A percentile compares a stretch with the other conserved stretches of the same genome.
These are phyloP conservation scores for Persicaria tinctoria DNA, from an alignment of 148 eudicot species.

Conservation along the genomic window DNA sequence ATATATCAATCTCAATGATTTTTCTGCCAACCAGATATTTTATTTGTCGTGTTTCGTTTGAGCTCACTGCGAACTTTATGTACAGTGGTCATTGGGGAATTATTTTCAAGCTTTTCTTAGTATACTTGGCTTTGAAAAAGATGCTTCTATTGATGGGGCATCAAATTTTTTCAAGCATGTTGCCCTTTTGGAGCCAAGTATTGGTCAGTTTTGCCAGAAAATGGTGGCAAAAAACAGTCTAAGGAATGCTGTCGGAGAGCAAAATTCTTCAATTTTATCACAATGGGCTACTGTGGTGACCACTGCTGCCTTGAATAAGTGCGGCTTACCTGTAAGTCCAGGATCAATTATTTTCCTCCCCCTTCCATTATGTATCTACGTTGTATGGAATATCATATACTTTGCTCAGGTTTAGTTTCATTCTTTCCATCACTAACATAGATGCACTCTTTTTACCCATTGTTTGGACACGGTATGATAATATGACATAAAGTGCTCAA, in stretches of 20 bases:
- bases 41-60: neutral
- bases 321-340: slow-evolving; percentile 84
- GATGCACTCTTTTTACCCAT: neutral
- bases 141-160: slow-evolving; percentile 25
- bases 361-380: neutral
- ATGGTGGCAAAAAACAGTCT: slow-evolving; percentile 60
- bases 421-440: neutral
- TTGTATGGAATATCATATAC: neutral
- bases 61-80: slow-evolving; percentile 11
- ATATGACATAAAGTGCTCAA: slow-evolving; percentile 7
- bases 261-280: slow-evolving; percentile 47
- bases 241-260: slow-evolving; percentile 87
- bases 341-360: neutral
- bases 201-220: slow-evolving; percentile 82
- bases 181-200: slow-evolving; percentile 68
- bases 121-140: slow-evolving; percentile 47
- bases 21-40: neutral
- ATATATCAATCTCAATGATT: neutral
- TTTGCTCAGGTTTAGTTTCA: neutral
- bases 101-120: slow-evolving; percentile 47
- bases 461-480: slow-evolving; percentile 1
- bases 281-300: slow-evolving; percentile 66
- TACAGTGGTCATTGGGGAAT: slow-evolving; percentile 84
- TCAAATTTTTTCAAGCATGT: slow-evolving; percentile 28
- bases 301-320: slow-evolving; percentile 61